Percentiles rank a stretch among this genome's conserved stretches.
Evolutionary conservation across 176 grass and related monocot species (phyloP).

Genomic region (Phoenix roebelenii): DNA sequence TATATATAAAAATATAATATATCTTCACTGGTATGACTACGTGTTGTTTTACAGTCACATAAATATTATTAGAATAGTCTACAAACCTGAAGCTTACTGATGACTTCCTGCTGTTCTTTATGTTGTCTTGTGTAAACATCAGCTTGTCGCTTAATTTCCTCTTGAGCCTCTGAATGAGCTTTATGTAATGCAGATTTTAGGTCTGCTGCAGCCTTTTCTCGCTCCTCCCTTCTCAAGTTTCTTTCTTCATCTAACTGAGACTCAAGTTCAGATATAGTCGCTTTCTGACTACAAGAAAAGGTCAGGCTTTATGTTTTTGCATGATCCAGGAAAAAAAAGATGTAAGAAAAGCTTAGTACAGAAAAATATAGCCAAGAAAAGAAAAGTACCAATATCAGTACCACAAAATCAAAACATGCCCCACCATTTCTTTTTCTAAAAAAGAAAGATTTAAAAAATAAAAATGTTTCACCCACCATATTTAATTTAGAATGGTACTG

Average conservation of each 20-base stretch:
- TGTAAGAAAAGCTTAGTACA: not conserved
- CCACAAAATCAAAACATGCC: too few species aligned
- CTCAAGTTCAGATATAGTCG: conserved; percentile 76
- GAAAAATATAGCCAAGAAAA: not conserved
- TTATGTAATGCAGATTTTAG: conserved; percentile 76
- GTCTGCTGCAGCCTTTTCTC: conserved; percentile 70
- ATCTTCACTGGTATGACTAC: too few species aligned
- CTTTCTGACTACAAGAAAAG: conserved; percentile 64
- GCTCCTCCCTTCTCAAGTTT: conserved; percentile 81
- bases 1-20: too few species aligned
- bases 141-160: conserved; percentile 60
- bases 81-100: conserved; percentile 43
- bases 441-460: too few species aligned
- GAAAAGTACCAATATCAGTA: too few species aligned
- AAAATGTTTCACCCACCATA: too few species aligned
- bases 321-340: too few species aligned
- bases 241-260: conserved; percentile 76
- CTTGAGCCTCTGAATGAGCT: conserved; percentile 53
- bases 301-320: too few species aligned
- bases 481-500: too few species aligned
- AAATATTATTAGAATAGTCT: conserved; percentile 20
- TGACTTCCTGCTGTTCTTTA: conserved; percentile 83
- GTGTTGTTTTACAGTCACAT: conserved; percentile 12
- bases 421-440: too few species aligned
- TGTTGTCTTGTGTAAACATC: conserved; percentile 65